A percentile compares a stretch with the other conserved stretches of the same genome.
phyloP scores from a whole-genome alignment of 2,329 filamentous ascomycete species.

The Xylaria sp. region DNA sequence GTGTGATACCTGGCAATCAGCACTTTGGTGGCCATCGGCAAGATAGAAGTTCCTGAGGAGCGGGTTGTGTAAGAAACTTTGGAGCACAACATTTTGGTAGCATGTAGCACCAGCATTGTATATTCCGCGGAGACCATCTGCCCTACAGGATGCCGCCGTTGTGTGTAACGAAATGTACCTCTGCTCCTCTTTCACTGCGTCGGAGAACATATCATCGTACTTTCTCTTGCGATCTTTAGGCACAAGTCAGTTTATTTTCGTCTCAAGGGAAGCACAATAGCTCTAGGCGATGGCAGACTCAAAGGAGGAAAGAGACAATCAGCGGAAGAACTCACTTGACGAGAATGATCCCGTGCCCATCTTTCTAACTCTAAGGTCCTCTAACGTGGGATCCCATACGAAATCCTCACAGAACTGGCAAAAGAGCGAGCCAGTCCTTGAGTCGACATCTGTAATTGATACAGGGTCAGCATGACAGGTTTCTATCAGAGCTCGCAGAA shows the following conservation, averaged over 20 bases:
- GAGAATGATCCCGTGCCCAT: conserved; percentile 69
- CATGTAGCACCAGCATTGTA: conserved; percentile 99
- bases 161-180: conserved; percentile 80
- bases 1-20: conserved; percentile 69
- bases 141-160: conserved; percentile 78
- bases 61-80: conserved; percentile 92
- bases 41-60: conserved; percentile 91
- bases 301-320: neutral
- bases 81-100: conserved; percentile 96
- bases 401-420: conserved; percentile 84
- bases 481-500: conserved; percentile 31
- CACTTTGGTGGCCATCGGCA: conserved; percentile 82
- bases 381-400: conserved; percentile 81
- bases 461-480: conserved; percentile 4
- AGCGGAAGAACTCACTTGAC: conserved; percentile 55
- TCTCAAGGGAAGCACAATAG: too few relatives aligned
- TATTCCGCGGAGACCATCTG: conserved; percentile 86
- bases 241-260: neutral
- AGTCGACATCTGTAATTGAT: conserved; percentile 70
- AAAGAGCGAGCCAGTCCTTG: conserved; percentile 74
- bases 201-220: conserved; percentile 71
- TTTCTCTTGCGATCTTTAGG: conserved; percentile 73
- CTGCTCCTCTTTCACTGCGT: conserved; percentile 70
- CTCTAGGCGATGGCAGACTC: too few relatives aligned
- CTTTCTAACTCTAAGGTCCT: conserved; percentile 74